Conservation (phyloP, 192 early-diverging fungal species). For the Backusella macrospora region DNA sequence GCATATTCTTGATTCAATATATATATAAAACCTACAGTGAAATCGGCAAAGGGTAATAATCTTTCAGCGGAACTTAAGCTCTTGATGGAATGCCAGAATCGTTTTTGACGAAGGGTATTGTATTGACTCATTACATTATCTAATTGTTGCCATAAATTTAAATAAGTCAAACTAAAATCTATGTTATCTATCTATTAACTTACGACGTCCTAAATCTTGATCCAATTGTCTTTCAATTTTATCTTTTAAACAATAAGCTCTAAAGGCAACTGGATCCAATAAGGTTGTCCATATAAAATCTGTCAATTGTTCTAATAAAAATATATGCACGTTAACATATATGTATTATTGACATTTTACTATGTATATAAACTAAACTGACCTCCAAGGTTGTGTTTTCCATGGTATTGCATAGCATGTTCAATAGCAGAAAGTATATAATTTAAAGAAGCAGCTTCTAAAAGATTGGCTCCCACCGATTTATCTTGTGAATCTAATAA, state of each 20-base stretch:
- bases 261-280: slow-evolving; percentile 37
- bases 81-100: slow-evolving; percentile 40
- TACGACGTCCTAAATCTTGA: slow-evolving; percentile 31
- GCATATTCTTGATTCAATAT: neutral
- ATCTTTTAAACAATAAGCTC: slow-evolving; percentile 26
- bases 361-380: neutral
- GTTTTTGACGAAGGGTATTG: slow-evolving; percentile 35
- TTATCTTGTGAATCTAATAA: slow-evolving; percentile 16
- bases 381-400: slow-evolving; percentile 15
- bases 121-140: slow-evolving; percentile 37
- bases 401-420: slow-evolving; percentile 30
- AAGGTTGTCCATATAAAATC: slow-evolving; percentile 37
- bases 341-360: neutral
- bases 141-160: neutral
- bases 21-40: slow-evolving; percentile 19
- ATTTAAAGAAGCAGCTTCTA: slow-evolving; percentile 43
- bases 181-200: neutral
- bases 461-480: slow-evolving; percentile 28
- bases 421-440: slow-evolving; percentile 34
- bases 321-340: neutral
- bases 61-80: slow-evolving; percentile 22
- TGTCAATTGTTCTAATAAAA: slow-evolving; percentile 27
- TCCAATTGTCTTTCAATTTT: slow-evolving; percentile 19
- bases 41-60: slow-evolving; percentile 34
- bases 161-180: no score